Conservation (phyloP, 192 early-diverging fungal genomes). For the Coemansia sp. region DNA sequence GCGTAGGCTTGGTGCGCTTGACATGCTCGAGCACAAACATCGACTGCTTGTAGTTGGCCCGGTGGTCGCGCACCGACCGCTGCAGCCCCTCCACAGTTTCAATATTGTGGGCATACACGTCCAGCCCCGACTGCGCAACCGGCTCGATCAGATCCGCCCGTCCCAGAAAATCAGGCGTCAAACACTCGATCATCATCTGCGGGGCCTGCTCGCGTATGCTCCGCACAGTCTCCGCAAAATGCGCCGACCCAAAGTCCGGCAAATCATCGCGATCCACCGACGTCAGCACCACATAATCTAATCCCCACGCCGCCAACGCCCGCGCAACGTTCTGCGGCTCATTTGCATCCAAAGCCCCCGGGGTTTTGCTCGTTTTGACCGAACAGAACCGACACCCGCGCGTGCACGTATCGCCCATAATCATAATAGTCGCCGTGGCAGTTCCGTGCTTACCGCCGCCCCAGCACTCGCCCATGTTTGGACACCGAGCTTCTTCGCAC, state of each 20-base stretch:
- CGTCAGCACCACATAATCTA: slow-evolving; percentile 97
- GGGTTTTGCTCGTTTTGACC: slow-evolving; percentile 90
- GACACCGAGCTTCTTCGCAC: slow-evolving; percentile 96
- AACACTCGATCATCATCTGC: slow-evolving; percentile 91
- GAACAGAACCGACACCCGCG: slow-evolving; percentile 97
- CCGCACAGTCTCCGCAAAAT: slow-evolving; percentile 92
- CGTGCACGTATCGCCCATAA: slow-evolving; percentile 99
- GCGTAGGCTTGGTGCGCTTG: slow-evolving; percentile 71
- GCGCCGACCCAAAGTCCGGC: slow-evolving; percentile 84
- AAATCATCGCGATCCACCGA: slow-evolving; percentile 97
- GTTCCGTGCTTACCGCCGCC: slow-evolving; percentile 93
- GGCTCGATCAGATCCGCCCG: slow-evolving; percentile 69
- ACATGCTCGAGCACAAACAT: slow-evolving; percentile 85
- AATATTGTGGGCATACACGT: slow-evolving; percentile 98
- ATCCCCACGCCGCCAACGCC: slow-evolving; percentile 90
- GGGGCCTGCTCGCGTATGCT: slow-evolving; percentile 86
- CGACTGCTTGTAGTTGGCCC: slow-evolving; percentile 90
- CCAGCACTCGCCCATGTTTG: slow-evolving; percentile 99
- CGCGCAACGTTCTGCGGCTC: slow-evolving; percentile 93
- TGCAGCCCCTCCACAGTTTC: slow-evolving; percentile 94
- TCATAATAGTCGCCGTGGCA: slow-evolving; percentile 97
- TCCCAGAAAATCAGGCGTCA: slow-evolving; percentile 93
- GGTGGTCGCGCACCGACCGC: slow-evolving; percentile 86
- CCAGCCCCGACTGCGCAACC: slow-evolving; percentile 89
- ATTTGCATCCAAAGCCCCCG: slow-evolving; percentile 78